Evolutionary conservation across 768 basidiomycete genomes (phyloP).

Genomic region (Boletellus ananas): DNA sequence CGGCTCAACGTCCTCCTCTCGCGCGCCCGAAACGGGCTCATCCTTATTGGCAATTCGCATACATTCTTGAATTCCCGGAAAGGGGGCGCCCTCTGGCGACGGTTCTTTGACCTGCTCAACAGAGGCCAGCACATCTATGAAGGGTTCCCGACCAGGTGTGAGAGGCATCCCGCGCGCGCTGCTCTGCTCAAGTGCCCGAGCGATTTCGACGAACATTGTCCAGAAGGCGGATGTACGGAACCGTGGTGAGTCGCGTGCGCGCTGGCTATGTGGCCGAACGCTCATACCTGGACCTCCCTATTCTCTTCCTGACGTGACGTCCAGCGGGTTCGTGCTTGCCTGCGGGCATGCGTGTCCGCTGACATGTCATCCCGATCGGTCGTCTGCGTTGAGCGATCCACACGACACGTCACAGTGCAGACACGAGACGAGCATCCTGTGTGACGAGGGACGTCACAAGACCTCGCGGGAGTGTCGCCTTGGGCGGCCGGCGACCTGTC

Average conservation of each 20-base stretch:
- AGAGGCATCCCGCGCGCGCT: conserved; percentile 44
- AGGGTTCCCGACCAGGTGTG: conserved; percentile 53
- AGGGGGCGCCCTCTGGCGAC: conserved; percentile 15
- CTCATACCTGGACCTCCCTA: no score
- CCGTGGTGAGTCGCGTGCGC: conserved; percentile 44
- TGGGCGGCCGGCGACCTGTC: conserved; percentile 34
- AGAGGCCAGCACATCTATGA: conserved; percentile 7
- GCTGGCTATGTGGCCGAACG: no score
- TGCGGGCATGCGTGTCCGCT: conserved; percentile 49
- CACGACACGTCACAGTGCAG: conserved; percentile 39
- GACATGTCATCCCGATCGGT: conserved; percentile 54
- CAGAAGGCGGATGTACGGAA: conserved; percentile 59
- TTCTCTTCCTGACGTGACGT: background rate
- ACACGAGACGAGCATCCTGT: conserved; percentile 34
- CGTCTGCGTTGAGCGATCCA: conserved; percentile 31
- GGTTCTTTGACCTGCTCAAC: conserved; percentile 9
- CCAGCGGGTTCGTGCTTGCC: conserved; percentile 4
- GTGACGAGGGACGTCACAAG: conserved; percentile 41
- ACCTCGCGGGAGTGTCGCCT: conserved; percentile 42
- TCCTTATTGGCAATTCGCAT: conserved; percentile 62
- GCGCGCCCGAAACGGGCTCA: conserved; percentile 58
- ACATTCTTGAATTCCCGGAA: conserved; percentile 43
- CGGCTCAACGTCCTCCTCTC: conserved; percentile 69
- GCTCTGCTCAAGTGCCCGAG: conserved; percentile 36
- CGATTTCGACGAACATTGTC: conserved; percentile 52